Percentiles rank a stretch among this genome's conserved stretches.
phyloP scores from a whole-genome alignment of 139 green algal species.

The Volvox reticuliferus region DNA sequence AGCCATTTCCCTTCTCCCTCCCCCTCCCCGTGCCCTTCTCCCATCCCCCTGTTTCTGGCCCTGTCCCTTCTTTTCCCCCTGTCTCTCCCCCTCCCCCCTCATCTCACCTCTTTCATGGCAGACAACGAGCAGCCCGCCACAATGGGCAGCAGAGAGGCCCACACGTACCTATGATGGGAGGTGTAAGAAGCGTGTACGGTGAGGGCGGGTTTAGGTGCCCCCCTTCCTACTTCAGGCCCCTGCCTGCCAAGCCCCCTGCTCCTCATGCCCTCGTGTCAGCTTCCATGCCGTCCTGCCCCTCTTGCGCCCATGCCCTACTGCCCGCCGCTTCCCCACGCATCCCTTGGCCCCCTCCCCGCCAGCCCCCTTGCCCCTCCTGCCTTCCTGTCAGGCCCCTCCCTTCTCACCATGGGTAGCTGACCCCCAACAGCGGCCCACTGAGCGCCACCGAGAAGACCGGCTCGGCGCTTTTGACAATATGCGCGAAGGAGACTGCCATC shows the following conservation, averaged over 20 bases:
- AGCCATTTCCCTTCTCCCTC: neutral
- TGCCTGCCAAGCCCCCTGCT: no score
- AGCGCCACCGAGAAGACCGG: constrained; percentile 86
- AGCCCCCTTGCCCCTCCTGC: neutral
- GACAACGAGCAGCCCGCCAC: constrained; percentile 87
- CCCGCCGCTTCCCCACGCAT: no score
- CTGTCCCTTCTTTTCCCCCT: neutral
- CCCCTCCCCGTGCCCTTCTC: neutral
- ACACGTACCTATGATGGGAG: constrained; percentile 72
- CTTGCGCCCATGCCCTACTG: no score
- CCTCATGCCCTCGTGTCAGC: no score
- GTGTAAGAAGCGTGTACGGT: no score
- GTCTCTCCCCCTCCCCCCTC: neutral
- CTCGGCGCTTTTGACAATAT: constrained; percentile 86
- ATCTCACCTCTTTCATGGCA: constrained; percentile 87
- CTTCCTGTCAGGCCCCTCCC: neutral
- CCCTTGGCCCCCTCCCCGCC: no score
- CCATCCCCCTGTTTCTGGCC: neutral
- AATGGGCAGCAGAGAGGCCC: constrained; percentile 89
- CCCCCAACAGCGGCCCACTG: constrained; percentile 77
- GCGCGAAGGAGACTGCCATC: constrained; percentile 92
- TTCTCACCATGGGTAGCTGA: constrained; percentile 59
- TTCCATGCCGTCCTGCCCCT: no score
- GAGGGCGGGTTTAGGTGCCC: neutral
- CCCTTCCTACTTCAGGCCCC: no score